Evolutionary conservation across 1,139 yeast species (phyloP).

Genomic region (Hyphopichia buzzinii): DNA sequence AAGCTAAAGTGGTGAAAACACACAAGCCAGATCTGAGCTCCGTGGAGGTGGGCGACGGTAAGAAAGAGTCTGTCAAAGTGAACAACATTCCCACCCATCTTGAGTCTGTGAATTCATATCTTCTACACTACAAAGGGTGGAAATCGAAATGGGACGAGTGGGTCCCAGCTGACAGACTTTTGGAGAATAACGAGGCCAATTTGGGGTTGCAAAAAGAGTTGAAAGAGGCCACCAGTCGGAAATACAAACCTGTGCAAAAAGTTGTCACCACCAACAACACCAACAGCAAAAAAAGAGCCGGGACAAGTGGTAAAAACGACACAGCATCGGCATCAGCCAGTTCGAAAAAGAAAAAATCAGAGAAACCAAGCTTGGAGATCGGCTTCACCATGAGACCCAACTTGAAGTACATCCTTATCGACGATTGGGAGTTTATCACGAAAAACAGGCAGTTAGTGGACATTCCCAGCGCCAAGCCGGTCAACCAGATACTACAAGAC

Average conservation of each 20-base stretch:
- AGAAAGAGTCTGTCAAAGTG: neutral
- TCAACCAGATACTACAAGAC: slow-evolving; percentile 49
- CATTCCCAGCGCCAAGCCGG: slow-evolving; percentile 56
- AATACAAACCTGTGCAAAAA: slow-evolving; percentile 10
- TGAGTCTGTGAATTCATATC: slow-evolving; percentile 47
- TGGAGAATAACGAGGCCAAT: slow-evolving; percentile 70
- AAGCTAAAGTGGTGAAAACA: slow-evolving; percentile 72
- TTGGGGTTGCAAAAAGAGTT: slow-evolving; percentile 62
- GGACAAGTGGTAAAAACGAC: slow-evolving; percentile 9
- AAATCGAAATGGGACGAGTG: slow-evolving; percentile 96
- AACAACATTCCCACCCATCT: slow-evolving; percentile 46
- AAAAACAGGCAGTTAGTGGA: slow-evolving; percentile 68
- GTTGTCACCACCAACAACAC: neutral
- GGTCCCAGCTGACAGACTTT: slow-evolving; percentile 71
- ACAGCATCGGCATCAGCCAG: slow-evolving; percentile 4
- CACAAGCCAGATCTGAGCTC: slow-evolving; percentile 53
- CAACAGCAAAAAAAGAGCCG: neutral
- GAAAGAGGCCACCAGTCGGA: slow-evolving; percentile 35
- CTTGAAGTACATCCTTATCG: slow-evolving; percentile 71
- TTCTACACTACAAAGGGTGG: slow-evolving; percentile 94
- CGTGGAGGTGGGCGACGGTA: slow-evolving; percentile 20
- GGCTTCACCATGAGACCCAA: slow-evolving; percentile 57
- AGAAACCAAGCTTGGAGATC: slow-evolving; percentile 36
- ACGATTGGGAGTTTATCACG: slow-evolving; percentile 91
- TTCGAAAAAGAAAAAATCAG: slow-evolving; percentile 20